Base-by-base conservation (phyloP, 2,329 filamentous ascomycete species). In the Penicillium aurantiogriseum region DNA sequence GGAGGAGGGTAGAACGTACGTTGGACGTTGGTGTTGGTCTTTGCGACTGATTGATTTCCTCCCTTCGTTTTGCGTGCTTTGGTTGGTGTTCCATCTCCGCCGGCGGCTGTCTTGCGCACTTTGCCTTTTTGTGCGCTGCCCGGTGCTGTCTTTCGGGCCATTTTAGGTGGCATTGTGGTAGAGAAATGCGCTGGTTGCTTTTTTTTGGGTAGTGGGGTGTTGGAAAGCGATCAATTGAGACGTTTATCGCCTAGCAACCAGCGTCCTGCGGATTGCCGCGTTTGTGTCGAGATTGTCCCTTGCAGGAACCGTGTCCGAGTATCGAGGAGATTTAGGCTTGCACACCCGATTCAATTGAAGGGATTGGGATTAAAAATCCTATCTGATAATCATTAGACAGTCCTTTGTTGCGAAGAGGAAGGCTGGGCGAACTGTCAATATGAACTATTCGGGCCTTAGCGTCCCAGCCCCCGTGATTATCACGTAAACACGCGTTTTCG, bases 11-110 rank as follows among this genome's bases (percentile, higher is more conserved):
- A 42, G 52, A 63, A 52, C 71, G 50, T 72, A 78, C 76, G 72
- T 64, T 76, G 74, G 51, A 76, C 68, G 63, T 74, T 69, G 56
- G 74, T 70, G 54, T 64, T 56, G 54, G 59, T 66, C 42, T 63
- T 65, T 40, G 66, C 57, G 56, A 29, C 38, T 31, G 65, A 51
- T 59, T 64, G 59, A 57, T 69, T 68, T 33, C 57, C 61, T 57
- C 54, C 57, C 44, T 58, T 66, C 21, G 50, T 47, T 49, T 71
- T 73, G 46, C 57, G 66, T 40, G 61, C 55, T 51, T 54, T 57
- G 1, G 59, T 63, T 25, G 68, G 56, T 31, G 59, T 56, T 4
- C 58, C 61, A 39, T 61, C 56, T 46, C 54, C 60, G 25, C 57
- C 51, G 31, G 58, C 54, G 38, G 47, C 27, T 40, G 35, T 46